phyloP scores from a whole-genome alignment of 2,329 filamentous ascomycete species.

The Dendrostoma leiphaemia region DNA sequence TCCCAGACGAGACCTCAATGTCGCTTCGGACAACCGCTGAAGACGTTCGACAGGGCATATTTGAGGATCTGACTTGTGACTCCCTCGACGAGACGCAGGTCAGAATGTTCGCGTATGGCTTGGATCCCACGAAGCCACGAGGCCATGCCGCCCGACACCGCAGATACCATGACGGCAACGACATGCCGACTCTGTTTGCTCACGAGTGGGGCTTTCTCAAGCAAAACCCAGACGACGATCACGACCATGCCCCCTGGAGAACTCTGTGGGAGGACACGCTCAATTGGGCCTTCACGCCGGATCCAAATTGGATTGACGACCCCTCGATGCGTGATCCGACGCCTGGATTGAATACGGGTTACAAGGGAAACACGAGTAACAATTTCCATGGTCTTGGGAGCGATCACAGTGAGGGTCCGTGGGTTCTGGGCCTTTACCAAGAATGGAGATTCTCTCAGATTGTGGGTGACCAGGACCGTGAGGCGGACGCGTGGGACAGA shows the following conservation, averaged over 20 bases:
- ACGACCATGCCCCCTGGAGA: background rate
- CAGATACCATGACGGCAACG: slow-evolving; percentile 23
- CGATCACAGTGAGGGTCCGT: slow-evolving; percentile 19
- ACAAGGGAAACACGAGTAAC: slow-evolving; percentile 8
- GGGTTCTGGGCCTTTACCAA: slow-evolving; percentile 23
- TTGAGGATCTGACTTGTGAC: background rate
- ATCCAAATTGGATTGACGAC: background rate
- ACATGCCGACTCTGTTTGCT: slow-evolving; percentile 22
- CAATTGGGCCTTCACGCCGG: slow-evolving; percentile 19
- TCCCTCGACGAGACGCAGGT: background rate
- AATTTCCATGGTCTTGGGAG: slow-evolving; percentile 21
- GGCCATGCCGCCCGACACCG: background rate
- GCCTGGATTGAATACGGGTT: slow-evolving; percentile 11
- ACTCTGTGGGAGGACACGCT: slow-evolving; percentile 19
- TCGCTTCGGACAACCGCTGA: background rate
- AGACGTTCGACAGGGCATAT: background rate
- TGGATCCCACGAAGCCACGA: background rate
- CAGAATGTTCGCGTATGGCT: slow-evolving; percentile 19
- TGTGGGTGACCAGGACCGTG: background rate
- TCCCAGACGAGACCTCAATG: background rate
- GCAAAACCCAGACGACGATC: background rate
- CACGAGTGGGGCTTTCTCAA: slow-evolving; percentile 18
- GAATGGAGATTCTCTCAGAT: slow-evolving; percentile 20
- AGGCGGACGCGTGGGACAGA: slow-evolving; percentile 16
- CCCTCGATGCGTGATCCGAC: background rate